phyloP scores from a whole-genome alignment of 805 yeast species.

The Clavispora fructus region DNA sequence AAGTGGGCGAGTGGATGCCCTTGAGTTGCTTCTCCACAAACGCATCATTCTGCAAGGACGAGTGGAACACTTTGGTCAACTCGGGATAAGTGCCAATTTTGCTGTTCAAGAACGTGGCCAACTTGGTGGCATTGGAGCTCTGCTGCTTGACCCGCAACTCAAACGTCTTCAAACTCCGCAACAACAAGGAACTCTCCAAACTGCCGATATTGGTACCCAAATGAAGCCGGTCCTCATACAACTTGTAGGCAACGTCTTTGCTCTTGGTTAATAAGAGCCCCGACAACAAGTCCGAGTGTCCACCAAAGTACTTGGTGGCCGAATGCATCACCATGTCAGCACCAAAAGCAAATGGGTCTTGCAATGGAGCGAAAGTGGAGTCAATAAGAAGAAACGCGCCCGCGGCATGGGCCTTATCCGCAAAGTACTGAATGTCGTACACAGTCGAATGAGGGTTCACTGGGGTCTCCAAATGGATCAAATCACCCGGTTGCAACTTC shows the following conservation, averaged over 20 bases:
- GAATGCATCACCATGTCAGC: conserved; percentile 91
- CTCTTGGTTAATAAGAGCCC: conserved; percentile 73
- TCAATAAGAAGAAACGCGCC: conserved; percentile 76
- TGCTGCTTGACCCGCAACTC: conserved; percentile 69
- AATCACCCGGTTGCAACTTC: conserved; percentile 59
- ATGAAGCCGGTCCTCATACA: conserved; percentile 59
- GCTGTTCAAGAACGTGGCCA: conserved; percentile 56
- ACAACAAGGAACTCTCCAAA: conserved; percentile 66
- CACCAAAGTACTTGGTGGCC: conserved; percentile 90
- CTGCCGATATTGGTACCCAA: conserved; percentile 79
- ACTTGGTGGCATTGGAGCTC: conserved; percentile 51
- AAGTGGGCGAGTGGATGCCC: conserved; percentile 67
- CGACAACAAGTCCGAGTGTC: conserved; percentile 88
- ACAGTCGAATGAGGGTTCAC: conserved; percentile 77
- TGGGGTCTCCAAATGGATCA: conserved; percentile 83
- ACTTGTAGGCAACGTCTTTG: conserved; percentile 34
- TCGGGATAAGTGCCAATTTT: conserved; percentile 45
- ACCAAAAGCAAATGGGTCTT: conserved; percentile 74
- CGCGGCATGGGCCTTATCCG: conserved; percentile 64
- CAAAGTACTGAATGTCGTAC: conserved; percentile 57
- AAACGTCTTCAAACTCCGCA: conserved; percentile 77
- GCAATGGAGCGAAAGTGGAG: conserved; percentile 87
- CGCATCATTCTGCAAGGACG: conserved; percentile 69
- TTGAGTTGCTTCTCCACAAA: conserved; percentile 63
- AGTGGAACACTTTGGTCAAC: conserved; percentile 55